Conservation (phyloP, 768 basidiomycete species). For the Rhizopogon roseolus region DNA sequence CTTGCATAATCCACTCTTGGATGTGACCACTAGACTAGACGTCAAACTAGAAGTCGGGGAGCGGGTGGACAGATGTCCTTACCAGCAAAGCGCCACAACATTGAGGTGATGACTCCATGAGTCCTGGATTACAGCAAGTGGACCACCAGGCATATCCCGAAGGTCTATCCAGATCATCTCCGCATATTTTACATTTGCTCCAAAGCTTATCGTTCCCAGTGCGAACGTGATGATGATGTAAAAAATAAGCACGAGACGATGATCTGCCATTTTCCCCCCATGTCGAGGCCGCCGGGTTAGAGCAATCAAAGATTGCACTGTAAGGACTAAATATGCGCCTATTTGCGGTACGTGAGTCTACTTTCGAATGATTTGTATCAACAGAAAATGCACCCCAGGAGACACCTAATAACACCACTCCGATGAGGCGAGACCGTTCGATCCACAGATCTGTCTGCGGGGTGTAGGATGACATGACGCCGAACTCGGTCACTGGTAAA, state of each 20-base stretch:
- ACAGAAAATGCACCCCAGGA: slow-evolving; percentile 13
- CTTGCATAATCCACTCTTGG: slow-evolving; percentile 28
- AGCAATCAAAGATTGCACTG: not conserved
- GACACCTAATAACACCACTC: slow-evolving; percentile 11
- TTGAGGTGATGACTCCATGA: slow-evolving; percentile 15
- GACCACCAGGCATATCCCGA: not conserved
- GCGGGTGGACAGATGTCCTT: not conserved
- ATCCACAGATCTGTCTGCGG: slow-evolving; percentile 16
- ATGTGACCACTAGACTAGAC: slow-evolving; percentile 15
- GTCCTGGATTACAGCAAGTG: slow-evolving; percentile 9
- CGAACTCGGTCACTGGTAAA: not conserved
- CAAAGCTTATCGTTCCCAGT: slow-evolving; percentile 22
- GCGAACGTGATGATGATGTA: slow-evolving; percentile 22
- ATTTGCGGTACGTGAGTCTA: not conserved
- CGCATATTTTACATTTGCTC: slow-evolving; percentile 20
- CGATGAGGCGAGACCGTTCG: slow-evolving; percentile 20
- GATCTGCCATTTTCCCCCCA: not conserved
- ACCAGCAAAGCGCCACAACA: slow-evolving; percentile 13
- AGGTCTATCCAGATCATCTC: slow-evolving; percentile 27
- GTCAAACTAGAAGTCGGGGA: not conserved
- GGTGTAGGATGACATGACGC: slow-evolving; percentile 14
- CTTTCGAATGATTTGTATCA: not conserved
- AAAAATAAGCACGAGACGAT: slow-evolving; percentile 8
- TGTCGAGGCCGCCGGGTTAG: not conserved
- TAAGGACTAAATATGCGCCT: slow-evolving; percentile 16